A percentile compares a stretch with the other conserved stretches of the same genome.
These are phyloP conservation scores for Termitomyces sp. DNA, from an alignment of 768 basidiomycete genomes.

Conservation along the genomic window DNA sequence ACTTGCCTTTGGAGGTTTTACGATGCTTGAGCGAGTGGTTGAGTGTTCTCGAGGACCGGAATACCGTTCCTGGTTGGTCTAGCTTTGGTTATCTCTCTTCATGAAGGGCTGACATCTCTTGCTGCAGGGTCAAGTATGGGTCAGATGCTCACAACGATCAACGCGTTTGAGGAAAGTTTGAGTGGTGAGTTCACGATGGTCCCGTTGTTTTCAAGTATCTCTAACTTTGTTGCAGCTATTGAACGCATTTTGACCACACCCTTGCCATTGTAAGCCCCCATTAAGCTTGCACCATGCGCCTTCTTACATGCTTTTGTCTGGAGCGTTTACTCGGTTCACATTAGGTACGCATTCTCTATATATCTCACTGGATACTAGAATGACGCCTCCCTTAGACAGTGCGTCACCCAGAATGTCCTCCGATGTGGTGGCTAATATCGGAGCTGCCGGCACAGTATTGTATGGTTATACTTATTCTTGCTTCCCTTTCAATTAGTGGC, in stretches of 20 bases:
- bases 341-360: slow-evolving; percentile 32
- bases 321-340: slow-evolving; percentile 64
- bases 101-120: neutral
- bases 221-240: slow-evolving; percentile 31
- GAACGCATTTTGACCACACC: slow-evolving; percentile 64
- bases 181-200: slow-evolving; percentile 30
- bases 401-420: slow-evolving; percentile 7
- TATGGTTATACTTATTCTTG: slow-evolving; percentile 74
- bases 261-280: slow-evolving; percentile 54
- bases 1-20: slow-evolving; percentile 55
- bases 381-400: slow-evolving; percentile 24
- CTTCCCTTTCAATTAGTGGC: slow-evolving; percentile 72
- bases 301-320: neutral
- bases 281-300: neutral
- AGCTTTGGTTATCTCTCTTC: neutral
- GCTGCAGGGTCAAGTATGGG: slow-evolving; percentile 46
- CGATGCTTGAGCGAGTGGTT: slow-evolving; percentile 57
- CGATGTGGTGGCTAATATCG: neutral
- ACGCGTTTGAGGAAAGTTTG: slow-evolving; percentile 53
- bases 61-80: slow-evolving; percentile 49
- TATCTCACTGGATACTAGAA: neutral
- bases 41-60: slow-evolving; percentile 53
- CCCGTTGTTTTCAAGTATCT: neutral
- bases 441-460: slow-evolving; percentile 36
- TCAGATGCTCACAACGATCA: slow-evolving; percentile 42